Evolutionary conservation across 2,329 filamentous ascomycete species (phyloP).

Genomic region (Lachnum nothofagi): DNA sequence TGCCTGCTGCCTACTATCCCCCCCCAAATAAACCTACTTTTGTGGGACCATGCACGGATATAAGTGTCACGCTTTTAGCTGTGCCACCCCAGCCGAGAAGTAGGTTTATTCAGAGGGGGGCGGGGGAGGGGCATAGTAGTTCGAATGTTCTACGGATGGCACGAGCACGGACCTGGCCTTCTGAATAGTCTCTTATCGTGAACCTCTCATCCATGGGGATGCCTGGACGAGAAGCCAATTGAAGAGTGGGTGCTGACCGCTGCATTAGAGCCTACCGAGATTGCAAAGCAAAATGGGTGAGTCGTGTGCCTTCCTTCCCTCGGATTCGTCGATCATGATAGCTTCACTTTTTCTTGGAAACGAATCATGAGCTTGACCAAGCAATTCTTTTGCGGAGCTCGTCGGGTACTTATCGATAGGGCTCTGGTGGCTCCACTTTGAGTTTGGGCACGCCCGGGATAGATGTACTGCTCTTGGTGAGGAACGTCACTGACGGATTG

Average conservation of each 20-base stretch:
- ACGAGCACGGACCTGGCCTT: no score
- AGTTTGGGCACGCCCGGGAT: not conserved
- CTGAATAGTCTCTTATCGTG: not conserved
- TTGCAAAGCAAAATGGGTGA: constrained; percentile 92
- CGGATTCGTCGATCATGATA: not conserved
- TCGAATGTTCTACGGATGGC: no score
- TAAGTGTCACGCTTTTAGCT: no score
- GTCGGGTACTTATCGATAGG: not conserved
- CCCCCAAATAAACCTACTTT: no score
- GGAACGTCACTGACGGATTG: constrained; percentile 2
- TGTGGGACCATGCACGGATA: no score
- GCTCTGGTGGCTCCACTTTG: not conserved
- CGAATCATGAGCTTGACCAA: not conserved
- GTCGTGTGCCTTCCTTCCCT: constrained; percentile 23
- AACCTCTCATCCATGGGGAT: not conserved
- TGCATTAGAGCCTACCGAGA: constrained; percentile 76
- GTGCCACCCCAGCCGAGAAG: no score
- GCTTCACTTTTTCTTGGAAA: not conserved
- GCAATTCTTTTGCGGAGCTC: not conserved
- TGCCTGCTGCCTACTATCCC: no score
- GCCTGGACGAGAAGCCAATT: no score
- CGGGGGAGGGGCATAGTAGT: not conserved
- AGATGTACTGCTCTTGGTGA: not conserved
- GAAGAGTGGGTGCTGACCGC: constrained; percentile 1
- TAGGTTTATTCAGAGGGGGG: no score